Evolutionary conservation across 2,329 filamentous ascomycete species (phyloP).

Genomic region (Hymenoscyphus salicellus): DNA sequence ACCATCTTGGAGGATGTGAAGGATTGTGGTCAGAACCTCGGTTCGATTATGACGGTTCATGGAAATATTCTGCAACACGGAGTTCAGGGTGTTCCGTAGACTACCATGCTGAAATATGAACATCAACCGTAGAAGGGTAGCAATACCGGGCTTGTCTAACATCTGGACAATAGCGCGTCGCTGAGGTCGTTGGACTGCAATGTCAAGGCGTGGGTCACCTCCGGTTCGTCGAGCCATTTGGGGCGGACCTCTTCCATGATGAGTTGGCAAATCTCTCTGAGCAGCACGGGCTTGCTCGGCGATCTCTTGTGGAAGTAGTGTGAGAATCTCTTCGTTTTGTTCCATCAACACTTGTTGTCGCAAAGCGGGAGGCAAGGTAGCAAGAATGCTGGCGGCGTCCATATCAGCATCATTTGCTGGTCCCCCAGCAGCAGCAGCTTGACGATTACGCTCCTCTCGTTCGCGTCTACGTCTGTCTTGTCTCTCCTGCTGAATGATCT

Average conservation of each 20-base stretch:
- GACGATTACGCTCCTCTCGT: constrained; percentile 74
- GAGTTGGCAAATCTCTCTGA: constrained; percentile 40
- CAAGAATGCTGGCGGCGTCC: constrained; percentile 87
- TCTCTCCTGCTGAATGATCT: constrained; percentile 87
- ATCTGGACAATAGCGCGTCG: constrained; percentile 88
- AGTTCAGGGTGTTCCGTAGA: constrained; percentile 77
- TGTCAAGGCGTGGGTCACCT: constrained; percentile 37
- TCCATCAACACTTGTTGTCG: constrained; percentile 87
- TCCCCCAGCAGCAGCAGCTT: constrained; percentile 50
- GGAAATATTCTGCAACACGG: constrained; percentile 85
- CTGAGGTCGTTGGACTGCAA: constrained; percentile 53
- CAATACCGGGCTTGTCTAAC: constrained; percentile 92
- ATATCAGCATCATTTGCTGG: constrained; percentile 68
- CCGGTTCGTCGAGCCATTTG: constrained; percentile 49
- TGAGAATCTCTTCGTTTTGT: constrained; percentile 83
- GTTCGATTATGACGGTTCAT: constrained; percentile 95
- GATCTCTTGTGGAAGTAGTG: constrained; percentile 79
- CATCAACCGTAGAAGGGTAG: constrained; percentile 96
- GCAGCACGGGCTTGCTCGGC: constrained; percentile 80
- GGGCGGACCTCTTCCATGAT: constrained; percentile 25
- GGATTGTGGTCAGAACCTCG: constrained; percentile 86
- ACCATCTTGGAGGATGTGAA: constrained; percentile 93
- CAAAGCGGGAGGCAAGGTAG: constrained; percentile 80
- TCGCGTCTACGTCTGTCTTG: constrained; percentile 65
- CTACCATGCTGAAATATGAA: constrained; percentile 91